Evolutionary conservation across 1,139 yeast genomes (phyloP).

Genomic region (Lodderomyces metapsilosis): DNA sequence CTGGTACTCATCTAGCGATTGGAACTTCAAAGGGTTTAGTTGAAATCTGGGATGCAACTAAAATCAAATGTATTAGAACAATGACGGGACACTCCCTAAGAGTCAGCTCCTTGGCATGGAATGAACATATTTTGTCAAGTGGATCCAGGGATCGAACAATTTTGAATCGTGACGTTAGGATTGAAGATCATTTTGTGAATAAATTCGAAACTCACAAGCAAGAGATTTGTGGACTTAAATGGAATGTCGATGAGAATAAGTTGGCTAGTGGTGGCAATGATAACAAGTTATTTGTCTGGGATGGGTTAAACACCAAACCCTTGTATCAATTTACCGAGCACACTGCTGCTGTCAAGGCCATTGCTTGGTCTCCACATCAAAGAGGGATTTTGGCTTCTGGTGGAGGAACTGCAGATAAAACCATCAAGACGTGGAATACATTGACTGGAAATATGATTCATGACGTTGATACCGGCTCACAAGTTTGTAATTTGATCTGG

Average conservation of each 20-base stretch:
- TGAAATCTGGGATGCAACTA: slow-evolving; percentile 95
- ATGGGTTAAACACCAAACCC: slow-evolving; percentile 71
- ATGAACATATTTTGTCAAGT: slow-evolving; percentile 80
- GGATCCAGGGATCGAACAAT: slow-evolving; percentile 88
- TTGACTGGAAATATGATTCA: slow-evolving; percentile 69
- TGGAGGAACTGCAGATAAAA: slow-evolving; percentile 95
- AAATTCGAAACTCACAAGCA: slow-evolving; percentile 77
- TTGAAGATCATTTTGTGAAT: slow-evolving; percentile 77
- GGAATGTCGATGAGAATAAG: slow-evolving; percentile 88
- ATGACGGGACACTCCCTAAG: slow-evolving; percentile 90
- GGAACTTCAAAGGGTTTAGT: slow-evolving; percentile 88
- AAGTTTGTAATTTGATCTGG: slow-evolving; percentile 94
- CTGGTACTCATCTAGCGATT: slow-evolving; percentile 91
- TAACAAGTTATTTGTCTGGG: slow-evolving; percentile 83
- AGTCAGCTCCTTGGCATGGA: slow-evolving; percentile 91
- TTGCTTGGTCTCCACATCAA: slow-evolving; percentile 98
- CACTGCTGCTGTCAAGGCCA: slow-evolving; percentile 92
- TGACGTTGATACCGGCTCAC: slow-evolving; percentile 92
- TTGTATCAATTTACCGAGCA: slow-evolving; percentile 77
- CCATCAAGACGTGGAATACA: slow-evolving; percentile 91
- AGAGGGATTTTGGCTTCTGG: slow-evolving; percentile 92
- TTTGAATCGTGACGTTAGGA: slow-evolving; percentile 86
- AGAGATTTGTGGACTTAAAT: slow-evolving; percentile 93
- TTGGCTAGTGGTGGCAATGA: slow-evolving; percentile 95
- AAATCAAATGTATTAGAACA: slow-evolving; percentile 76